Evolutionary conservation across 1,284 basidiomycete species (phyloP).

Genomic region (Cutaneotrichosporon cavernicola): DNA sequence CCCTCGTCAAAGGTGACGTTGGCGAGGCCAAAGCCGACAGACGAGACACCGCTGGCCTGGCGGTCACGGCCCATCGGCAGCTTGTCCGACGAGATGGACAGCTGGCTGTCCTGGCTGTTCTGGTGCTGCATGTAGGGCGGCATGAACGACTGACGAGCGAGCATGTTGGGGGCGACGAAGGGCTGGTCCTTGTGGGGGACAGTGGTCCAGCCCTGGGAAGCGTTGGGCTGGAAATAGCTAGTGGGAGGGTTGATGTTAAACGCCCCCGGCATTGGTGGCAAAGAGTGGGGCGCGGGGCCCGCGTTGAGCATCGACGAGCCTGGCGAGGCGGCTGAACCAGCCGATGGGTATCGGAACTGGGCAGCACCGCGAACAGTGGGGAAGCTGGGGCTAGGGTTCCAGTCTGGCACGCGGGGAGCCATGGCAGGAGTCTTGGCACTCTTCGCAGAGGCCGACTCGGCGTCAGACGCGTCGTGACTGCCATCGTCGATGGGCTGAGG

Average conservation of each 20-base stretch:
- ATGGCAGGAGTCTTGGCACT: conserved; percentile 10
- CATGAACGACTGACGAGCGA: conserved; percentile 19
- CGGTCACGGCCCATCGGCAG: conserved; percentile 19
- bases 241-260: conserved; percentile 18
- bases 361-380: conserved; percentile 6
- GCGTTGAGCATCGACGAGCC: conserved; percentile 31
- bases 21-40: conserved; percentile 45
- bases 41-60: conserved; percentile 29
- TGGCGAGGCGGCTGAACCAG: conserved; percentile 33
- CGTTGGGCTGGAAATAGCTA: conserved; percentile 13
- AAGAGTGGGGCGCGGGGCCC: conserved; percentile 21
- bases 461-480: conserved; percentile 20
- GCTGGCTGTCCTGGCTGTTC: conserved; percentile 11
- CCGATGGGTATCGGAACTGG: conserved; percentile 27
- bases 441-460: conserved; percentile 7
- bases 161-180: conserved; percentile 16
- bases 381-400: conserved; percentile 7
- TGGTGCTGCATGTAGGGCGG: conserved; percentile 8
- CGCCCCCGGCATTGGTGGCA: conserved; percentile 29
- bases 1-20: conserved; percentile 43
- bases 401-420: neutral
- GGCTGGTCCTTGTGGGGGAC: conserved; percentile 15
- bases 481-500: conserved; percentile 28
- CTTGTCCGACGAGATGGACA: conserved; percentile 16
- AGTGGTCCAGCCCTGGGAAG: conserved; percentile 5